Base-by-base conservation (phyloP, 176 grass and related monocot genomes). In the Tillandsia fasciculata region DNA sequence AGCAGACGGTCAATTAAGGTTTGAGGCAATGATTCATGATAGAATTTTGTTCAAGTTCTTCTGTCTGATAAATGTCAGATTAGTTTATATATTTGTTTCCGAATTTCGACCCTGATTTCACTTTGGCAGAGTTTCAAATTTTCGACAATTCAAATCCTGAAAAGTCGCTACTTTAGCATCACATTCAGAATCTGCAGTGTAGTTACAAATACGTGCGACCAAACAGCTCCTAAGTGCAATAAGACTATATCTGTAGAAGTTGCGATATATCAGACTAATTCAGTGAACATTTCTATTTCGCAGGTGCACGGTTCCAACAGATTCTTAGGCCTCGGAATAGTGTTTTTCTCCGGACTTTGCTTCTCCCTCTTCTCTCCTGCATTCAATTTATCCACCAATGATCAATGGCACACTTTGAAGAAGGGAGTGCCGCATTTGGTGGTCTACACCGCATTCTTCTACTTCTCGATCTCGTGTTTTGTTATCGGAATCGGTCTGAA, bases 391-490 rank as follows among this genome's bases (percentile, higher is more conserved):
- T 90, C 94, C 0, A 99, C 90, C 28, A 99, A 99, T 7, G 94
- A 99, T 29, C 94, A 99, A 20, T 93, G 89, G 89, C 86, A 90
- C 80, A 79, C 81, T 24, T 64, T 99, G 59, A 88, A 88, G 66
- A 64, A 87, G 1, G 80, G 94, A 10, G 89, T 93, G 15, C 87
- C 86, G 0, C 89, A 99, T 71, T 63, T 99, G 52, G 89, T 93
- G 68, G 84, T 99, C 49, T 99, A 99, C 82, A 99, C 94, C 1
- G 94, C 89, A 56, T 99, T 99, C 84, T 93, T 99, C 82, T 99
- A 99, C 77, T 99, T 99, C 86, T 99, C 94, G 59, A 74, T 93
- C 10, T 90, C 94, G 0, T 99, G 94, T 58, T 99, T 93, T 10
- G 64, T 84, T 17, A 12, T 93, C 1, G 94, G 94, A 58, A 67